Percentiles rank a stretch among this genome's conserved stretches.
Evolutionary conservation across 1,139 yeast genomes (phyloP).

Genomic region (Candida anutae): DNA sequence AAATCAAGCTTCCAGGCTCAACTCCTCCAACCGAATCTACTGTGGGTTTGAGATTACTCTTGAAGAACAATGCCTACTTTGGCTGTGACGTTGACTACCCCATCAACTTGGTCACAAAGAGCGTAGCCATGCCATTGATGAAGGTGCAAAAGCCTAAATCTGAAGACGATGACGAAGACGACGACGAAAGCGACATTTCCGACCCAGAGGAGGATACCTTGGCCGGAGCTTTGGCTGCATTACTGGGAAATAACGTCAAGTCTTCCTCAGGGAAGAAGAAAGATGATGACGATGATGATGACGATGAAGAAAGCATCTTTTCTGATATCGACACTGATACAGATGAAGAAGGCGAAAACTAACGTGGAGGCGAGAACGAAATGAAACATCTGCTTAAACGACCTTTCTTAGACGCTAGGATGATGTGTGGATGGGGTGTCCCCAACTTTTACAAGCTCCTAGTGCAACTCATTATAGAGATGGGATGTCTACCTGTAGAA

Average conservation of each 20-base stretch:
- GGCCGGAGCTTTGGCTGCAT: slow-evolving; percentile 58
- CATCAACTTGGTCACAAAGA: slow-evolving; percentile 50
- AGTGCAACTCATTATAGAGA: too few species aligned
- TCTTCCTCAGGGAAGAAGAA: slow-evolving; percentile 22
- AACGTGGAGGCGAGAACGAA: slow-evolving; percentile 1
- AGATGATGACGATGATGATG: slow-evolving; percentile 14
- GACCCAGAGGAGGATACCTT: slow-evolving; percentile 59
- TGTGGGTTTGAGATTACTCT: slow-evolving; percentile 54
- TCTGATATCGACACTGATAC: slow-evolving; percentile 47
- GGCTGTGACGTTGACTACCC: slow-evolving; percentile 69
- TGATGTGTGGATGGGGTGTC: too few species aligned
- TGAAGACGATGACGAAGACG: slow-evolving; percentile 15
- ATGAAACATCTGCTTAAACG: too few species aligned
- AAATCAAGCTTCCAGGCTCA: slow-evolving; percentile 62
- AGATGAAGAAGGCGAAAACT: slow-evolving; percentile 40
- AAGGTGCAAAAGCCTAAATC: slow-evolving; percentile 15
- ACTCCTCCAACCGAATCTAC: slow-evolving; percentile 62
- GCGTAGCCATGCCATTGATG: slow-evolving; percentile 28
- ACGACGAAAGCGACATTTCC: slow-evolving; percentile 49
- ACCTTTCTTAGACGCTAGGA: too few species aligned
- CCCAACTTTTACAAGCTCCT: too few species aligned
- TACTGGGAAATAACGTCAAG: slow-evolving; percentile 46
- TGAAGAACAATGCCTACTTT: slow-evolving; percentile 62
- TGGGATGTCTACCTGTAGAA: too few species aligned
- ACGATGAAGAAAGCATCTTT: slow-evolving; percentile 33